Conservation (phyloP, 306 rosid genomes). For the Citrullus amarus region DNA sequence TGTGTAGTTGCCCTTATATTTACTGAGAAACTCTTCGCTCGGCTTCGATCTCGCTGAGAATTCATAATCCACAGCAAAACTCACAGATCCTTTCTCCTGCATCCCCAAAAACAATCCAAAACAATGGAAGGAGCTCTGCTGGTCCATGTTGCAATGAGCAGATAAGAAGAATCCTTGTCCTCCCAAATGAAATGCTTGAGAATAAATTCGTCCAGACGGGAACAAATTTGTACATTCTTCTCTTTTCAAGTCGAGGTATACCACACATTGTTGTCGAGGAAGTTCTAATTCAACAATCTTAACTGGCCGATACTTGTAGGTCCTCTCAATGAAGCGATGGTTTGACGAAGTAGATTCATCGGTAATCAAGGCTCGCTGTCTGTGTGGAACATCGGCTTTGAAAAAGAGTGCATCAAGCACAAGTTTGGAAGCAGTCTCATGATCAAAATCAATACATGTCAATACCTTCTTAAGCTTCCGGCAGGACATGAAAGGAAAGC, state of each 20-base stretch:
- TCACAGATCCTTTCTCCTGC: slow-evolving; percentile 92
- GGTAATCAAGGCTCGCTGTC: slow-evolving; percentile 66
- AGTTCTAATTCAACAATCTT: slow-evolving; percentile 90
- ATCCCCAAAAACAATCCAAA: slow-evolving; percentile 89
- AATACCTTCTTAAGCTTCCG: slow-evolving; percentile 89
- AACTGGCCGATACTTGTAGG: slow-evolving; percentile 88
- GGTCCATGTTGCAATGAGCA: slow-evolving; percentile 99
- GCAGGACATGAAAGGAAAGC: slow-evolving; percentile 85
- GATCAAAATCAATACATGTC: slow-evolving; percentile 72
- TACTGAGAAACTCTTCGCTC: slow-evolving; percentile 65
- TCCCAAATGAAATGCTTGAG: slow-evolving; percentile 95
- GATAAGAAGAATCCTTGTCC: slow-evolving; percentile 96
- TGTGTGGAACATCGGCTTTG: slow-evolving; percentile 88
- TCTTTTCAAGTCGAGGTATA: slow-evolving; percentile 76
- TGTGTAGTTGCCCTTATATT: slow-evolving; percentile 90
- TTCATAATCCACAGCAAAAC: slow-evolving; percentile 85
- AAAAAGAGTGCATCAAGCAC: slow-evolving; percentile 83
- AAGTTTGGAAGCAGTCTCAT: slow-evolving; percentile 66
- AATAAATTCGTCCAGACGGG: slow-evolving; percentile 90
- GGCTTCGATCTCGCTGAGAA: slow-evolving; percentile 82
- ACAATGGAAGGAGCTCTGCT: slow-evolving; percentile 88
- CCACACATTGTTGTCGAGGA: slow-evolving; percentile 86
- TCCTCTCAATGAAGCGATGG: slow-evolving; percentile 73
- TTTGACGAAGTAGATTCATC: slow-evolving; percentile 43
- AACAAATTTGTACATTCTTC: slow-evolving; percentile 65